Evolutionary conservation across 1,139 yeast species (phyloP).

Genomic region (Yamadazyma oceani): DNA sequence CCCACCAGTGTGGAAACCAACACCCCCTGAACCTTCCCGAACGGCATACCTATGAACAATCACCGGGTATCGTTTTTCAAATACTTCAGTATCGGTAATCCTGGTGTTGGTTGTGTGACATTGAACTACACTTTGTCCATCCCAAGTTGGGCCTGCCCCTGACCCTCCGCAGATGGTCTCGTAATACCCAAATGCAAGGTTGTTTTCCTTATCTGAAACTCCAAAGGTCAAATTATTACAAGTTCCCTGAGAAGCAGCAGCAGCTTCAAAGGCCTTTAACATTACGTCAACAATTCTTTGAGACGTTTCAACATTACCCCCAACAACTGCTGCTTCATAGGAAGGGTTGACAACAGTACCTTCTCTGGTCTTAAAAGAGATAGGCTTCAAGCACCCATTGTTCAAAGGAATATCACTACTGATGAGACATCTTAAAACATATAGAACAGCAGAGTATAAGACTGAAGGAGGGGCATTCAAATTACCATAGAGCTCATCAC

Average conservation of each 20-base stretch:
- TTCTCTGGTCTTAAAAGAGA: conserved; percentile 62
- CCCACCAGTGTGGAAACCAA: conserved; percentile 43
- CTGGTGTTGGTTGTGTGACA: conserved; percentile 51
- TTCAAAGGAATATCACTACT: conserved; percentile 79
- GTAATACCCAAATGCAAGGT: conserved; percentile 45
- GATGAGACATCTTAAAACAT: conserved; percentile 73
- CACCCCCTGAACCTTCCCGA: conserved; percentile 43
- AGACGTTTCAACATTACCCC: conserved; percentile 86
- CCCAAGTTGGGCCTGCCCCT: conserved; percentile 52
- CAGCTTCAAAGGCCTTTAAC: conserved; percentile 71
- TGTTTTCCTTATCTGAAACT: conserved; percentile 34
- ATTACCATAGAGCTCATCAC: conserved; percentile 46
- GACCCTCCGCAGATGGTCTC: conserved; percentile 53
- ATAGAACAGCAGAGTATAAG: conserved; percentile 76
- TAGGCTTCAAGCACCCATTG: conserved; percentile 79
- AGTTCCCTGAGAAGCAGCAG: conserved; percentile 58
- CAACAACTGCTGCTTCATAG: conserved; percentile 81
- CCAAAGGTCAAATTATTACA: conserved; percentile 53
- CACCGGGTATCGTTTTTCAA: conserved; percentile 49
- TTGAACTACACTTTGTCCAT: conserved; percentile 49
- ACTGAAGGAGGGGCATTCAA: conserved; percentile 60
- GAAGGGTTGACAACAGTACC: conserved; percentile 72
- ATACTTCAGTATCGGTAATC: conserved; percentile 48
- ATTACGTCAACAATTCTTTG: conserved; percentile 82
- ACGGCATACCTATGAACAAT: conserved; percentile 42